Conservation (phyloP, 352 stramenopile genomes). For the Pythium angustatum region DNA sequence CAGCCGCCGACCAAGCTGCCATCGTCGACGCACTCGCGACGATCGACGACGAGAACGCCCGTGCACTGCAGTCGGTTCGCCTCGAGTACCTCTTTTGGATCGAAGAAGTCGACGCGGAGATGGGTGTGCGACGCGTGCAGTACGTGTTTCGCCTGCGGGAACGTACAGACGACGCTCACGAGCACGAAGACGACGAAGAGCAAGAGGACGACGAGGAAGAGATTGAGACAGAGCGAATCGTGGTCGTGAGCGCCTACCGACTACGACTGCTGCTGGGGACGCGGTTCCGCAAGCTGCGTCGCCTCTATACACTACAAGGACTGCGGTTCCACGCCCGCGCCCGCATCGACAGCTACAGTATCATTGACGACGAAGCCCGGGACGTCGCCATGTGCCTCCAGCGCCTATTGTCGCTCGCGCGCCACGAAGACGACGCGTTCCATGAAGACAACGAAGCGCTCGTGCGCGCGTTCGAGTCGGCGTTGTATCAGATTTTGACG, state of each 20-base stretch:
- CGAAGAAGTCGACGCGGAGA: constrained; percentile 69
- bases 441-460: constrained; percentile 36
- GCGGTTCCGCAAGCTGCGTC: constrained; percentile 29
- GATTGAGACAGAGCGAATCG: constrained; percentile 26
- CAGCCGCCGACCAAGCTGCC: constrained; percentile 17
- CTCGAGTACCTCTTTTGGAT: constrained; percentile 72
- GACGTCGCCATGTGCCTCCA: constrained; percentile 32
- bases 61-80: constrained; percentile 40
- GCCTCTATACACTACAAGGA: constrained; percentile 26
- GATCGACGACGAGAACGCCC: constrained; percentile 48
- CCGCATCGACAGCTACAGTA: constrained; percentile 74
- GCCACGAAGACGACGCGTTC: constrained; percentile 4
- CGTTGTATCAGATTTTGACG: constrained; percentile 62
- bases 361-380: constrained; percentile 56
- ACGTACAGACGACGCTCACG: not conserved
- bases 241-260: constrained; percentile 67
- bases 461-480: constrained; percentile 35
- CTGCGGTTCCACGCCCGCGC: constrained; percentile 72
- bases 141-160: constrained; percentile 50
- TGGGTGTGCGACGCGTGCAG: constrained; percentile 58
- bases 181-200: not conserved
- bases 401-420: constrained; percentile 39
- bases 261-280: constrained; percentile 46
- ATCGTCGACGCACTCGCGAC: constrained; percentile 34
- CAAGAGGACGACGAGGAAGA: too few species aligned